These are phyloP conservation scores for Sporothrix pallida DNA, from an alignment of 2,329 filamentous ascomycete species.

Conservation along the genomic window DNA sequence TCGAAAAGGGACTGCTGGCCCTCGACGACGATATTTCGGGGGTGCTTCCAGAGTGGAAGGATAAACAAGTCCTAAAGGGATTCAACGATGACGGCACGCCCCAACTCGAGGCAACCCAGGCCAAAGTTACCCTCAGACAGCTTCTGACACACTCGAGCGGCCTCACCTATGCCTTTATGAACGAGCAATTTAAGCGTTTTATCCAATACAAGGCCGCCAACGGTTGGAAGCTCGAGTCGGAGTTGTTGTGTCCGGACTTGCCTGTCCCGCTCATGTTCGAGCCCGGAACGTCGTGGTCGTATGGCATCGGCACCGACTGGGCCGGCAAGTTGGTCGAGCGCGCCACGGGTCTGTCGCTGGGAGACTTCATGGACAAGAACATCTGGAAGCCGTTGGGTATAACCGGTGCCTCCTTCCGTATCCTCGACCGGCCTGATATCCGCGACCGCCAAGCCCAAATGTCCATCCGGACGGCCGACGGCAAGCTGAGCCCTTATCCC, in stretches of 20 bases:
- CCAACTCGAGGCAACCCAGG: not conserved
- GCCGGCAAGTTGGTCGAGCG: conserved; percentile 18
- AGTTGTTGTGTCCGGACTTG: conserved; percentile 1
- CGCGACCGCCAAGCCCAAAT: conserved; percentile 3
- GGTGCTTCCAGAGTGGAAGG: not conserved
- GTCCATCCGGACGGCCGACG: not conserved
- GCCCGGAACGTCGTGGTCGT: not conserved
- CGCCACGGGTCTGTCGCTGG: not conserved
- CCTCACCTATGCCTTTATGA: conserved; percentile 8
- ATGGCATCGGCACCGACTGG: conserved; percentile 20
- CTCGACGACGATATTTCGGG: not conserved
- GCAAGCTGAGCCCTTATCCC: not conserved
- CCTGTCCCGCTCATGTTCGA: not conserved
- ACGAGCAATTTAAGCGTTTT: not conserved
- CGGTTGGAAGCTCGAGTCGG: conserved; percentile 9
- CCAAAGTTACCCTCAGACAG: not conserved
- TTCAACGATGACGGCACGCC: conserved; percentile 10
- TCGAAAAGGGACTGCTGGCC: not conserved
- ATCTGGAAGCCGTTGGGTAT: conserved; percentile 15
- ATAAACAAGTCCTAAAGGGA: not conserved
- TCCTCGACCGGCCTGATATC: not conserved
- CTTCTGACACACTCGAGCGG: conserved; percentile 17
- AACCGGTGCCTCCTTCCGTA: not conserved
- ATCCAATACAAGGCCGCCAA: conserved; percentile 1
- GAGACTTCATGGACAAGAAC: conserved; percentile 10